phyloP scores from a whole-genome alignment of 495 filamentous ascomycete genomes.

The Tuber microsphaerosporum region DNA sequence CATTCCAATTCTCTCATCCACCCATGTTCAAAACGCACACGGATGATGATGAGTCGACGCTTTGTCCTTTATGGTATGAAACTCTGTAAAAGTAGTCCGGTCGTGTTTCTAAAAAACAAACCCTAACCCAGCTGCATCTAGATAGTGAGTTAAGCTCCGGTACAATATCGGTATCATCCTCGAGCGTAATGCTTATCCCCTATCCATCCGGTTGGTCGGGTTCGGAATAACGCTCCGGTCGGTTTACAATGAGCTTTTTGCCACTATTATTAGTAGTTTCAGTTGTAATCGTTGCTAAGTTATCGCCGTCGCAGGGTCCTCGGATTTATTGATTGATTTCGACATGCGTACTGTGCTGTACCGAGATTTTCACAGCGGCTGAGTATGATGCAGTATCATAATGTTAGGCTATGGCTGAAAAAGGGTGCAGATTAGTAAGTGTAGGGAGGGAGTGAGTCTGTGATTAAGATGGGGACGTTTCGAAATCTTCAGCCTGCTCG shows the following conservation, averaged over 20 bases:
- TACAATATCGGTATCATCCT: not conserved
- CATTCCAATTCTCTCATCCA: not conserved
- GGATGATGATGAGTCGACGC: not conserved
- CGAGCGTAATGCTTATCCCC: not conserved
- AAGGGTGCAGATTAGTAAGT: not conserved
- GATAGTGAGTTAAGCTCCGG: not conserved
- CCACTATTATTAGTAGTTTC: not conserved
- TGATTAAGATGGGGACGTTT: not conserved
- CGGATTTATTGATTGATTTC: not conserved
- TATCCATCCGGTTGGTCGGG: slow-evolving; percentile 1
- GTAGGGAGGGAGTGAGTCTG: not conserved
- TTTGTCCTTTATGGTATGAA: not conserved
- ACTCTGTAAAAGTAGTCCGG: not conserved
- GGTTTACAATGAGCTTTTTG: not conserved
- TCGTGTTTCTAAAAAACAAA: not conserved
- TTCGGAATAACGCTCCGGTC: not conserved
- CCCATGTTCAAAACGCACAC: not conserved
- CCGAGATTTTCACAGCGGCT: not conserved
- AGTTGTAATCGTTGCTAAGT: too few relatives aligned
- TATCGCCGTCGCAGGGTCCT: not conserved
- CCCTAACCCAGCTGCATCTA: not conserved
- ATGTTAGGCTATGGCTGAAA: not conserved
- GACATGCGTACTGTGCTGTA: not conserved
- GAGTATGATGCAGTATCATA: slow-evolving; percentile 1
- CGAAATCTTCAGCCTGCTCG: not conserved